A percentile compares a stretch with the other conserved stretches of the same genome.
These are phyloP conservation scores for Cercospora nicotianae DNA, from an alignment of 2,329 filamentous ascomycete genomes.

Conservation along the genomic window DNA sequence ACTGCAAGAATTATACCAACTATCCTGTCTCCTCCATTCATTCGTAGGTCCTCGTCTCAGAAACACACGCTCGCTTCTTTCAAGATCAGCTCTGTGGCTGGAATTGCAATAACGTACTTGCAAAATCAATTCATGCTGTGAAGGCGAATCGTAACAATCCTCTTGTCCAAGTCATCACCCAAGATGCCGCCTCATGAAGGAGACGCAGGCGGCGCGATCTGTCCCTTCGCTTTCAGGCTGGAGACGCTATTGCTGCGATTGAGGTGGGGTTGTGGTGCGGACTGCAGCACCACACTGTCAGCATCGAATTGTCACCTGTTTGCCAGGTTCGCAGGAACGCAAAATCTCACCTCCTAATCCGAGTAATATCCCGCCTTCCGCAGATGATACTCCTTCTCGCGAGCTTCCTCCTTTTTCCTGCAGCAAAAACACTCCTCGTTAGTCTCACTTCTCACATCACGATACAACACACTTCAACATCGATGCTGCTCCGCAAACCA, in stretches of 20 bases:
- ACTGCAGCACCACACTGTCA: neutral
- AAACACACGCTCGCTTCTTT: neutral
- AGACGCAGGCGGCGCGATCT: neutral
- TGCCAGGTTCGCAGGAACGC: no score
- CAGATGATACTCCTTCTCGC: conserved; percentile 16
- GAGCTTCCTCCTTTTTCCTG: conserved; percentile 23
- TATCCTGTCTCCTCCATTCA: neutral
- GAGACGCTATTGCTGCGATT: conserved; percentile 12
- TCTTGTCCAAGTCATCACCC: neutral
- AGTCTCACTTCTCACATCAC: neutral
- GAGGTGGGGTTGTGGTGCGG: conserved; percentile 11
- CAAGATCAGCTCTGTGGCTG: neutral
- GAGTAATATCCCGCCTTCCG: conserved; percentile 25
- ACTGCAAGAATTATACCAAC: neutral
- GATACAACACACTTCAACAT: neutral
- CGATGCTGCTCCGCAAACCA: conserved; percentile 7
- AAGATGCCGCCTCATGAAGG: neutral
- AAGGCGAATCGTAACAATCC: neutral
- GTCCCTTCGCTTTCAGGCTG: conserved; percentile 2
- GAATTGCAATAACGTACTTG: neutral
- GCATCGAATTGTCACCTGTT: no score
- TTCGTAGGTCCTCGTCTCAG: neutral
- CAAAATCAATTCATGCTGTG: neutral
- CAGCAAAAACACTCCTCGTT: neutral
- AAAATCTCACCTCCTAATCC: conserved; percentile 28